Evolutionary conservation across 2,329 filamentous ascomycete genomes (phyloP).

Genomic region (Aciculosporium take): DNA sequence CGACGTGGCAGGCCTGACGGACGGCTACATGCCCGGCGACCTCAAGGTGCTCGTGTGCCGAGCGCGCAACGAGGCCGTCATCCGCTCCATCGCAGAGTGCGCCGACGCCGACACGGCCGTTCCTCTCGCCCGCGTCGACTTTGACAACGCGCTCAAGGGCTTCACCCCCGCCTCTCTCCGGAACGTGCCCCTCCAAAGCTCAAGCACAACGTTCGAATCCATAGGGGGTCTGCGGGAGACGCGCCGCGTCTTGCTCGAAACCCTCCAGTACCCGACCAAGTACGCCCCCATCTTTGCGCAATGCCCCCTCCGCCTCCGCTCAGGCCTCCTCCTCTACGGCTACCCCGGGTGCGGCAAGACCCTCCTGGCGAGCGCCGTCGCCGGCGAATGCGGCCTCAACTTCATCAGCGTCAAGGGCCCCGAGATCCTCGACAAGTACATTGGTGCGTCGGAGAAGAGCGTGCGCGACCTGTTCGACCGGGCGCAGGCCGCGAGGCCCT

Average conservation of each 20-base stretch:
- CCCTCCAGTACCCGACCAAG: constrained; percentile 89
- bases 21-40: constrained; percentile 97
- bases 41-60: constrained; percentile 72
- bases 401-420: constrained; percentile 98
- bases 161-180: constrained; percentile 92
- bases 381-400: constrained; percentile 92
- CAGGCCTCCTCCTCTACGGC: constrained; percentile 83
- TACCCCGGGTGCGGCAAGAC: constrained; percentile 96
- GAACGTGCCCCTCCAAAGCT: constrained; percentile 86
- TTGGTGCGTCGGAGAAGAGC: constrained; percentile 91
- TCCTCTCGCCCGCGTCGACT: constrained; percentile 58
- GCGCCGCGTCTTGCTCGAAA: constrained; percentile 82
- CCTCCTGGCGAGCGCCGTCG: constrained; percentile 87
- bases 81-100: constrained; percentile 57
- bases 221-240: constrained; percentile 84
- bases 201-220: constrained; percentile 79
- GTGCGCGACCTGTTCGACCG: constrained; percentile 91
- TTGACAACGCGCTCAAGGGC: constrained; percentile 69
- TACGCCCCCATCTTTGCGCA: constrained; percentile 96
- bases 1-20: constrained; percentile 83
- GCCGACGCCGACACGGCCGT: constrained; percentile 36
- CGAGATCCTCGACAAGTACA: constrained; percentile 98
- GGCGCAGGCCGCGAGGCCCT: constrained; percentile 78
- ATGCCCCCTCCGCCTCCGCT: constrained; percentile 86
- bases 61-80: constrained; percentile 82